Evolutionary conservation across 2,329 filamentous ascomycete genomes (phyloP), one percentile per base, ranked within the genome.

Genomic region (Colletotrichum noveboracense): DNA sequence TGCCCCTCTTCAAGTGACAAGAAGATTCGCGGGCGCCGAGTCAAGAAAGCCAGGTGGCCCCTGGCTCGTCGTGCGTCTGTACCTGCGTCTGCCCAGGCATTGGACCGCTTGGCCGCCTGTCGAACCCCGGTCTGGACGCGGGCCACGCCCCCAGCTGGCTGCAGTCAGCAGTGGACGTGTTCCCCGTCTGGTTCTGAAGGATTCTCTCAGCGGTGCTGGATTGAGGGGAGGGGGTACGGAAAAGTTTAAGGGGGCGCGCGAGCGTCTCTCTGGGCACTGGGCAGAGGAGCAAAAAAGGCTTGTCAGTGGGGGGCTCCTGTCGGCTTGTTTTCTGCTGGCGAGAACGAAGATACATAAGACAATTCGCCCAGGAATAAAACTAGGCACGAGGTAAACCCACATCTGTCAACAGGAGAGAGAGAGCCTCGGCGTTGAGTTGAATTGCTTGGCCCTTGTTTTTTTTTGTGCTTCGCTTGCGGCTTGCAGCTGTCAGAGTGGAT

Each of bases 21-120:
- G 52, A 68, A 61, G 24, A 10, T 52, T 30, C 56, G 26, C 24
- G 36, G 34, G 56, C 55, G 36, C 55, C 36, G 56, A 62, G 67
- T 24, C 18, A 70, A 48, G 7, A 16, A 12, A 13, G 26, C 48
- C 21, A 48, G 65, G 18, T 24, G 32, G 34, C 62, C 71, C 28
- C 58, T 48, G 38, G n/a, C 43, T 36, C 58, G 62, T 30, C 18
- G 62, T 70, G 70, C 66, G 26, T 70, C 48, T 69, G 73, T 75
- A 75, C 73, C 73, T 75, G 73, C 73, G 48, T 73, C 70, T 68
- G 70, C 38, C 43, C 70, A 48, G 34, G 38, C 28, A 43, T 68
- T 60, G 36, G 24, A 24, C 18, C 32, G 32, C 34, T 38, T 24
- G 38, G 38, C 38, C 38, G 38, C 38, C 38, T 48, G 38, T 36